These are phyloP conservation scores for Fusarium sp. DNA, from an alignment of 2,329 filamentous ascomycete species.

Conservation along the genomic window DNA sequence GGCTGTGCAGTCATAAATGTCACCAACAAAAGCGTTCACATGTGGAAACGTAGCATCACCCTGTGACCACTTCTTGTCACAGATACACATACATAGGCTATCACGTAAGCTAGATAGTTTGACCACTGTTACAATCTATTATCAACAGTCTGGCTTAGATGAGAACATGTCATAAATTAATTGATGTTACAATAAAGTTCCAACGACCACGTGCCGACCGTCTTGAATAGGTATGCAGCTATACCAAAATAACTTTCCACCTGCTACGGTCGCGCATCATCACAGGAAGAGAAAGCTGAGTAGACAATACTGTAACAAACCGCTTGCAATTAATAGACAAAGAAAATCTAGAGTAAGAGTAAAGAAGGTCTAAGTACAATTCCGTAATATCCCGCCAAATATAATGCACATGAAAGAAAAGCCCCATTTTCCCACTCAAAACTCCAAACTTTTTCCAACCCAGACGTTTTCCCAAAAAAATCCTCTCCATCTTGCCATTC, in stretches of 20 bases:
- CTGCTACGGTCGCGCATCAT: neutral
- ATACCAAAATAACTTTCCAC: neutral
- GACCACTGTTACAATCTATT: no score
- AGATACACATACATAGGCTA: no score
- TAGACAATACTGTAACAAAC: neutral
- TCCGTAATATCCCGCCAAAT: neutral
- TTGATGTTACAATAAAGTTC: neutral
- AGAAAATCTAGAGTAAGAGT: constrained; percentile 21
- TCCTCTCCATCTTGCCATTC: constrained; percentile 13
- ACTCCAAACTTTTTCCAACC: constrained; percentile 16
- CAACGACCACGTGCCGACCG: neutral
- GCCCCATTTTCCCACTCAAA: constrained; percentile 8
- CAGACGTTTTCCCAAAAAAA: constrained; percentile 7
- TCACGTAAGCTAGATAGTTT: no score
- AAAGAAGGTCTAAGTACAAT: constrained; percentile 23
- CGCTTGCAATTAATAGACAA: constrained; percentile 23
- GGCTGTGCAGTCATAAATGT: no score
- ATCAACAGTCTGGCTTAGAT: neutral
- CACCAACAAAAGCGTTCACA: no score
- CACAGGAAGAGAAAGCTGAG: rapidly evolving
- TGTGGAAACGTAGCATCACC: no score
- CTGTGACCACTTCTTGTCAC: no score
- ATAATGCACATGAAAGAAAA: constrained; percentile 1
- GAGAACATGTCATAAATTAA: neutral
- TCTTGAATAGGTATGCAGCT: rapidly evolving